Evolutionary conservation across 225 moss, liverwort and hornwort species (phyloP).

Genomic region (Marchantia paleacea): DNA sequence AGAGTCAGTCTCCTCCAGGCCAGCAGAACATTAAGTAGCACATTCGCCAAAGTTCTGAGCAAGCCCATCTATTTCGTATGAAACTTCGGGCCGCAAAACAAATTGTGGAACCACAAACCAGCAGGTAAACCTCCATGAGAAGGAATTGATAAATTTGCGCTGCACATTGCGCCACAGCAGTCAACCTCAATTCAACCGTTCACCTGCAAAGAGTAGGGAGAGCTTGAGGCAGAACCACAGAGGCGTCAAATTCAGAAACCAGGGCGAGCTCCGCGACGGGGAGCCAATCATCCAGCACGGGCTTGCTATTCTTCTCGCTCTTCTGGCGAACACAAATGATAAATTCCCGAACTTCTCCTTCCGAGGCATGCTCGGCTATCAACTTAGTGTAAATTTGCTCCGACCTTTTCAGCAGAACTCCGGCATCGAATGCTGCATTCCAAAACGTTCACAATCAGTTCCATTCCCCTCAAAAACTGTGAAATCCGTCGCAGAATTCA

Average conservation of each 20-base stretch:
- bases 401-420: slow-evolving; percentile 75
- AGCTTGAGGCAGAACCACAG: slow-evolving; percentile 56
- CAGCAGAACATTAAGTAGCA: background rate
- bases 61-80: too few species aligned
- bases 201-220: slow-evolving; percentile 80
- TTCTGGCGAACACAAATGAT: slow-evolving; percentile 88
- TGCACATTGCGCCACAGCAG: too few species aligned
- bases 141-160: too few species aligned
- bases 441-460: background rate
- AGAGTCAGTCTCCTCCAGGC: background rate
- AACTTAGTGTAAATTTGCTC: slow-evolving; percentile 72
- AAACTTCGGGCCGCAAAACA: background rate
- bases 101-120: background rate
- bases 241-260: slow-evolving; percentile 78
- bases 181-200: background rate
- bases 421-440: slow-evolving; percentile 55
- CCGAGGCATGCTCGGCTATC: slow-evolving; percentile 60
- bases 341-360: slow-evolving; percentile 92
- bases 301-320: slow-evolving; percentile 39
- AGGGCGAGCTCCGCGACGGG: slow-evolving; percentile 90
- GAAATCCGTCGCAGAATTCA: background rate
- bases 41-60: too few species aligned
- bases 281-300: slow-evolving; percentile 86
- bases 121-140: too few species aligned
- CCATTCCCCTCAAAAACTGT: background rate